Base-by-base conservation (phyloP, 2,329 filamentous ascomycete species). In the Calonectria fujianensis region DNA sequence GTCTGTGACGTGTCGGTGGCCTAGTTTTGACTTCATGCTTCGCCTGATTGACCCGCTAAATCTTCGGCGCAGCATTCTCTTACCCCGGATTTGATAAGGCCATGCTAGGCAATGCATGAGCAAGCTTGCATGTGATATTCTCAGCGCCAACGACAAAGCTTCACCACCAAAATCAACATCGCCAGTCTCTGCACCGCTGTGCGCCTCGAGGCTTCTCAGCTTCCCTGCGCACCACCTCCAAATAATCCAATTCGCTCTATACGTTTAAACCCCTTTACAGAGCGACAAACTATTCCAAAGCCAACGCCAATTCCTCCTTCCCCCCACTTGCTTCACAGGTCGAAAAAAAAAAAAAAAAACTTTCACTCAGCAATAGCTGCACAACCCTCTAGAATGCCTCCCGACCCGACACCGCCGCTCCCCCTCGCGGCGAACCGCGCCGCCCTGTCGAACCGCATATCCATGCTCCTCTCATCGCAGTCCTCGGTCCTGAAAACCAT, bases 361-460 rank as follows among this genome's bases (percentile, higher is more conserved):
- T 31, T n/a, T 13, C 4, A 24, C 9, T 10, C 41, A 20, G 41
- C 41, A 66, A 41, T 63, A 57, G 41, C 13, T 37, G 29, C 31
- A 50, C 24, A 69, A 50, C 6, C 41, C 18, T 48, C 75, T 48
- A 72, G 65, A 69, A 82, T 82, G 80, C 69, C 77, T 57, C 78
- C 76, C 24, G 72, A 74, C 45, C 80, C 72, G 51, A 72, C 80
- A 29, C 76, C 79, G 2, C 78, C 79, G 67, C 83, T 85, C 63
- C 86, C 86, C 63, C 80, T 84, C 63, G 85, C 85, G 31, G 77
- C 84, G 70, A 81, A 87, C 79, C 82, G 82, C 81, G 83, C 83
- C 76, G 81, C 84, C 70, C 78, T 87, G 64, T 81, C 85, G 74
- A 89, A 89, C 83, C 83, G 83, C 74, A 85, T 88, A 72, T 84